Evolutionary conservation across 2,329 filamentous ascomycete species (phyloP).

Genomic region (Beauveria asiatica): DNA sequence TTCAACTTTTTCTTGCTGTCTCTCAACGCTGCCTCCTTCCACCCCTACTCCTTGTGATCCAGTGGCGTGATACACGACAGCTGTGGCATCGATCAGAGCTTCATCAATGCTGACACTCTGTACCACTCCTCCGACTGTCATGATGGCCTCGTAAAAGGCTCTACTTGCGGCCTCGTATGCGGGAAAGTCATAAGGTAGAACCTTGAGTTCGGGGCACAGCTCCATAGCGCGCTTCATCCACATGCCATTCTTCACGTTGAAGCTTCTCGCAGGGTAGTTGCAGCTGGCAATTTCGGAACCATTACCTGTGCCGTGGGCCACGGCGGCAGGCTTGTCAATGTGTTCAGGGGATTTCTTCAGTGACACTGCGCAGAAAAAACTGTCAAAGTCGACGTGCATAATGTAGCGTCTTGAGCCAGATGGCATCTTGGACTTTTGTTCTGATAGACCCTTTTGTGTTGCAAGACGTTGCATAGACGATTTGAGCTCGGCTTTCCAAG

Average conservation of each 20-base stretch:
- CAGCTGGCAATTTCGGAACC: constrained; percentile 96
- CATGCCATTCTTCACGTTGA: constrained; percentile 94
- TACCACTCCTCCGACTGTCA: constrained; percentile 71
- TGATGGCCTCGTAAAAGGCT: constrained; percentile 76
- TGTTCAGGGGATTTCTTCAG: constrained; percentile 67
- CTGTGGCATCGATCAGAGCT: constrained; percentile 76
- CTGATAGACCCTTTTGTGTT: constrained; percentile 51
- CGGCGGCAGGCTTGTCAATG: constrained; percentile 70
- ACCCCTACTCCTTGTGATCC: constrained; percentile 56
- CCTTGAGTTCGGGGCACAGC: constrained; percentile 74
- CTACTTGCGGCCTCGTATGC: constrained; percentile 88
- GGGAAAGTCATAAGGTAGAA: constrained; percentile 91
- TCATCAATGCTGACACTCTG: constrained; percentile 98
- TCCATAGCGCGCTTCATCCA: constrained; percentile 93
- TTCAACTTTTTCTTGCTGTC: constrained; percentile 72
- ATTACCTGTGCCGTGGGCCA: constrained; percentile 77
- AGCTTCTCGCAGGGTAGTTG: constrained; percentile 83
- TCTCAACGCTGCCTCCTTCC: constrained; percentile 60
- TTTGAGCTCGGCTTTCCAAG: constrained; percentile 94
- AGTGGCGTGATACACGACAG: constrained; percentile 54
- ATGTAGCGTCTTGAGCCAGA: constrained; percentile 69
- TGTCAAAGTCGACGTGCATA: constrained; percentile 95
- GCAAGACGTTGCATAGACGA: constrained; percentile 76
- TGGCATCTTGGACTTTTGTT: constrained; percentile 39
- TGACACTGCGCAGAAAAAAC: constrained; percentile 94